These are phyloP conservation scores for Coprinellus micaceus DNA, from an alignment of 768 basidiomycete genomes.

Conservation along the genomic window DNA sequence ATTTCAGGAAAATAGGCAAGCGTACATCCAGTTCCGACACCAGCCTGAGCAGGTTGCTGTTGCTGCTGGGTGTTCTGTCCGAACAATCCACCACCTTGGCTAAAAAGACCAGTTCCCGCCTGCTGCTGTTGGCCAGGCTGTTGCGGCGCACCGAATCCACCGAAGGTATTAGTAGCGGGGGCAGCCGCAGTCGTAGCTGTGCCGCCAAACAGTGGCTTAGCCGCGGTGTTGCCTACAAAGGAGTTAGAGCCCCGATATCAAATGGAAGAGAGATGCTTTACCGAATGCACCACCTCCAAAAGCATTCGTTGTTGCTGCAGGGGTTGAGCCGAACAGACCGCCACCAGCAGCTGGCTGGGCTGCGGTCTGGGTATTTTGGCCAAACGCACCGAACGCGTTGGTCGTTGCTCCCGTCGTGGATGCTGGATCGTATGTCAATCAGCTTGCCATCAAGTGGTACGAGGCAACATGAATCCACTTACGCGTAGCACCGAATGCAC, in stretches of 20 bases:
- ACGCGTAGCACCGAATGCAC: conserved; percentile 12
- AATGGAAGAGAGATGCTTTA: too few relatives aligned
- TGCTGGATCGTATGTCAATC: too few relatives aligned
- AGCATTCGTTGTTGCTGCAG: conserved; percentile 29
- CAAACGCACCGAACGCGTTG: too few relatives aligned
- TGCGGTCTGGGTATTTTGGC: conserved; percentile 32
- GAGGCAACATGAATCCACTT: too few relatives aligned
- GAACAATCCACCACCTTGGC: not conserved
- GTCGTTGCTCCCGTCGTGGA: too few relatives aligned
- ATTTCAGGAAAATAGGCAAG: not conserved
- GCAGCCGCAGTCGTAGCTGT: conserved; percentile 19
- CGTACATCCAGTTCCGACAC: conserved; percentile 4
- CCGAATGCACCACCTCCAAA: too few relatives aligned
- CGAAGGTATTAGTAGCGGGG: conserved; percentile 20
- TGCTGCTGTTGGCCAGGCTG: conserved; percentile 21
- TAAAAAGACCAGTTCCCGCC: not conserved
- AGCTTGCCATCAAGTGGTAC: too few relatives aligned
- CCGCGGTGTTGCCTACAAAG: conserved; percentile 15
- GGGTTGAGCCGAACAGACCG: conserved; percentile 50
- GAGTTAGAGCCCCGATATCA: too few relatives aligned
- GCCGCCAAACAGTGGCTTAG: conserved; percentile 23
- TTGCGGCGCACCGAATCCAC: conserved; percentile 11
- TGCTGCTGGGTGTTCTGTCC: conserved; percentile 24
- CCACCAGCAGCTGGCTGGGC: conserved; percentile 44
- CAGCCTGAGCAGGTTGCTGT: conserved; percentile 32